Conservation (phyloP, 139 green algal species). For the Pedinophyceae sp. region DNA sequence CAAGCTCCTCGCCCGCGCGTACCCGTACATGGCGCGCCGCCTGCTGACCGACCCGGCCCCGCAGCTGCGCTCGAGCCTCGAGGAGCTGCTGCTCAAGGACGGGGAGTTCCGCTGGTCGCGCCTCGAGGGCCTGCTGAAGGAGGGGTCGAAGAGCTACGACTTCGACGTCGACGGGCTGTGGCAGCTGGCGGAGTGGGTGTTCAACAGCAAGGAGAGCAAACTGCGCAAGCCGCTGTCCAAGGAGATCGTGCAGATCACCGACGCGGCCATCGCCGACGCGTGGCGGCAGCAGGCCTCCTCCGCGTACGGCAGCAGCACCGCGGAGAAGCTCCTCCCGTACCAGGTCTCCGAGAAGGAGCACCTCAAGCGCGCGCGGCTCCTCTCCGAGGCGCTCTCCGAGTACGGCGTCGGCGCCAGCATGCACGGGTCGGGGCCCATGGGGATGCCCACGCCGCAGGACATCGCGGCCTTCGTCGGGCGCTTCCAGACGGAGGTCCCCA, state of each 20-base stretch:
- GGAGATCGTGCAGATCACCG: not conserved
- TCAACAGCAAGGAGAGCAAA: slow-evolving; percentile 6
- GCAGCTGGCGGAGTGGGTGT: slow-evolving; percentile 65
- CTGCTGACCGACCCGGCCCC: slow-evolving; percentile 83
- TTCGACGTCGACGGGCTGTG: slow-evolving; percentile 70
- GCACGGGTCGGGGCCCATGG: slow-evolving; percentile 25
- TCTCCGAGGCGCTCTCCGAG: slow-evolving; percentile 15
- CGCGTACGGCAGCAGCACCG: slow-evolving; percentile 13
- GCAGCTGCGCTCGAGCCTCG: slow-evolving; percentile 52
- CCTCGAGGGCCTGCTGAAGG: slow-evolving; percentile 68
- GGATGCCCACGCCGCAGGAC: slow-evolving; percentile 21
- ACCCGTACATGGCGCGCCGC: slow-evolving; percentile 89
- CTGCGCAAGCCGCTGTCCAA: not conserved
- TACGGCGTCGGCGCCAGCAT: not conserved
- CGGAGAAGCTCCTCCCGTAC: slow-evolving; percentile 32
- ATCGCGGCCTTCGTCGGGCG: slow-evolving; percentile 10
- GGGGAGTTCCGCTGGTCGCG: slow-evolving; percentile 51
- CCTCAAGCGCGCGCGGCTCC: slow-evolving; percentile 21
- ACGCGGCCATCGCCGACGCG: not conserved
- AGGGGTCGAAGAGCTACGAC: slow-evolving; percentile 55
- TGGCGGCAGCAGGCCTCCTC: slow-evolving; percentile 2
- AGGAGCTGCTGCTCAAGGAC: slow-evolving; percentile 65
- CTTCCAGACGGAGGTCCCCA: slow-evolving; percentile 17
- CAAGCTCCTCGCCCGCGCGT: slow-evolving; percentile 80
- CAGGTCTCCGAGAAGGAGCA: slow-evolving; percentile 29